Conservation (phyloP, 345 rosid species). For the Gossypium turneri region DNA sequence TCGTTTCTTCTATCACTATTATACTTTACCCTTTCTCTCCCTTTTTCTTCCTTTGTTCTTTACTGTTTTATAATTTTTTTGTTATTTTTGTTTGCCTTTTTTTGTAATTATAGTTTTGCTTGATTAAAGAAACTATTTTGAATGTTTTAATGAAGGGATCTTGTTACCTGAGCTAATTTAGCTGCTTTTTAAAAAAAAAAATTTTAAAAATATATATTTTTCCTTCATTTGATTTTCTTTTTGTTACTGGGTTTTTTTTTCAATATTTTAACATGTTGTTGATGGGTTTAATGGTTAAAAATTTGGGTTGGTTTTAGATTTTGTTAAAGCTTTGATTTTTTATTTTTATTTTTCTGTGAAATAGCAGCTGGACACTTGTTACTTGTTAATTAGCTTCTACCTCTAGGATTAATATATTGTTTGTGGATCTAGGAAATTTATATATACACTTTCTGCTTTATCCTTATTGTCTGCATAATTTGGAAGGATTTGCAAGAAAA, state of each 20-base stretch:
- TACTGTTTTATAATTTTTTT: background rate
- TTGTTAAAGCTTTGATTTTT: background rate
- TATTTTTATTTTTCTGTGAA: background rate
- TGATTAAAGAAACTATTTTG: background rate
- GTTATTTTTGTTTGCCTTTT: too few species aligned
- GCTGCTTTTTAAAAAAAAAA: background rate
- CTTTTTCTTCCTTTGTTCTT: background rate
- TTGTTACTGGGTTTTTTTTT: background rate
- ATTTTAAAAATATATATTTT: background rate
- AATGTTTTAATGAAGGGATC: background rate
- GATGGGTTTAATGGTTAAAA: background rate
- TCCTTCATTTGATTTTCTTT: background rate
- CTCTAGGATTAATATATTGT: background rate
- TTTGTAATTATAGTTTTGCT: background rate
- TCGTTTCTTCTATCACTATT: background rate
- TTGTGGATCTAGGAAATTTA: background rate
- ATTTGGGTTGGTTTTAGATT: slow-evolving; percentile 11
- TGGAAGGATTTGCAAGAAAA: background rate
- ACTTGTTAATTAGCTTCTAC: background rate
- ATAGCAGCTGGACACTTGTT: slow-evolving; percentile 7
- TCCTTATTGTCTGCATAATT: background rate
- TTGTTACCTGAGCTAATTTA: background rate
- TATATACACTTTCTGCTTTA: background rate
- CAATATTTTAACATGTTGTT: background rate
- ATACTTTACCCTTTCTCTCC: background rate